Evolutionary conservation across 495 filamentous ascomycete species (phyloP).

Genomic region (Penicillium turbatum): DNA sequence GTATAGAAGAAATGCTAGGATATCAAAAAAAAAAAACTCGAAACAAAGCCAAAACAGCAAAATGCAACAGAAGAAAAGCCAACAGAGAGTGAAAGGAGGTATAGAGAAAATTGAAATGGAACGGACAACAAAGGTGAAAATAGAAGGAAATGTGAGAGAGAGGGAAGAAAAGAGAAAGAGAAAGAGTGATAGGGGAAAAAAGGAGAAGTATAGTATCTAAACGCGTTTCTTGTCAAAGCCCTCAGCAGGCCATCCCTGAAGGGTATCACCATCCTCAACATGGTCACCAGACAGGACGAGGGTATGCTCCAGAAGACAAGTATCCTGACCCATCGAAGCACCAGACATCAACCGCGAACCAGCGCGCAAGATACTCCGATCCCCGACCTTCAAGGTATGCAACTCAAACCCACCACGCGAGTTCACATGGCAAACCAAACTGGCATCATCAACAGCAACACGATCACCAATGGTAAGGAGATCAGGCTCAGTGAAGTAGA

Average conservation of each 20-base stretch:
- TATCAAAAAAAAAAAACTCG: neutral
- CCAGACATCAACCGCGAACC: slow-evolving; percentile 41
- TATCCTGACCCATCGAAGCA: slow-evolving; percentile 40
- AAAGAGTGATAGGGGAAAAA: neutral
- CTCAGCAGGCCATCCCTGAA: slow-evolving; percentile 49
- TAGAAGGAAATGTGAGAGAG: no score
- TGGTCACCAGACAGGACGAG: slow-evolving; percentile 44
- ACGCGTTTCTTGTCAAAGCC: slow-evolving; percentile 22
- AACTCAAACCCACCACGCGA: slow-evolving; percentile 45
- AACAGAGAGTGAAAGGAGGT: neutral
- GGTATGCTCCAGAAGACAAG: slow-evolving; percentile 45
- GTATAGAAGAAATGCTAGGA: neutral
- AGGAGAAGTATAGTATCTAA: neutral
- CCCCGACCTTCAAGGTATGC: slow-evolving; percentile 37
- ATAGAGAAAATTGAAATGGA: no score
- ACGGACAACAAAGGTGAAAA: no score
- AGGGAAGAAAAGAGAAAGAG: neutral
- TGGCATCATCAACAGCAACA: slow-evolving; percentile 45
- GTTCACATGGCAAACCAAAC: slow-evolving; percentile 44
- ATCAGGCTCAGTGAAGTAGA: slow-evolving; percentile 49
- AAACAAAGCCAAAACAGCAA: neutral
- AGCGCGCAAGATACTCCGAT: slow-evolving; percentile 39
- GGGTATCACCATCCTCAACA: slow-evolving; percentile 35
- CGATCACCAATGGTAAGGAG: slow-evolving; percentile 41
- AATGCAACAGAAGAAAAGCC: neutral